Conservation (phyloP, 176 grass and related monocot species). For the Rhynchospora pubera region DNA sequence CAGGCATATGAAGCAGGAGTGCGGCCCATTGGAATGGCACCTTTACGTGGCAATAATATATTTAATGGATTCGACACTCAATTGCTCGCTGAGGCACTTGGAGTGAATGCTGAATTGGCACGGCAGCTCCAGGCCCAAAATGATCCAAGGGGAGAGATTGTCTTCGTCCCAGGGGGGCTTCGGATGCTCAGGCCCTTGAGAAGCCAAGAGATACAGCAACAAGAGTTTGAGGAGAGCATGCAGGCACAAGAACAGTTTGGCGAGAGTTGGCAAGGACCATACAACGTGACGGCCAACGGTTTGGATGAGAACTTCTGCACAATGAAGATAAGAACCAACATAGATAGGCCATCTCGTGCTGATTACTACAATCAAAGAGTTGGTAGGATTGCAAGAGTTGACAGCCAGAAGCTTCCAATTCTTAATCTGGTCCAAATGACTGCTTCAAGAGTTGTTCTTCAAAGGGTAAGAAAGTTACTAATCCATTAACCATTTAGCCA, state of each 20-base stretch:
- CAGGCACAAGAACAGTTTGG: neutral
- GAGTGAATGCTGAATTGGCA: neutral
- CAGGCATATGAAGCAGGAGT: neutral
- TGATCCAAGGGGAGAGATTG: constrained; percentile 25
- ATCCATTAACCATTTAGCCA: neutral
- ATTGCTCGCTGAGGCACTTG: neutral
- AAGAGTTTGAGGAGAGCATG: neutral
- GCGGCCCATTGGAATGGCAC: neutral
- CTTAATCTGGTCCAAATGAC: constrained; percentile 22
- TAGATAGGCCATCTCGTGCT: neutral
- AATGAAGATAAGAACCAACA: neutral
- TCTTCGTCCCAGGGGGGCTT: constrained; percentile 15
- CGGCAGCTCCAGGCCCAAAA: constrained; percentile 24
- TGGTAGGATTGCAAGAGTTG: constrained; percentile 2
- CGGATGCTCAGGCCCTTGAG: neutral
- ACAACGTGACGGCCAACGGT: neutral
- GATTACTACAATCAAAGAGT: constrained; percentile 20
- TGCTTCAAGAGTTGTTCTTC: constrained; percentile 22
- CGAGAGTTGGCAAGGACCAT: neutral
- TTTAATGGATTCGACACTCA: constrained; percentile 23
- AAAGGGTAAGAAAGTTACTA: constrained; percentile 2
- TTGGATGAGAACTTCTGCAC: constrained; percentile 25
- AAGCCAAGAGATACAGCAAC: neutral
- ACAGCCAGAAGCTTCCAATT: constrained; percentile 26
- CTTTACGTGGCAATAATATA: neutral